Evolutionary conservation across 371 early-diverging fungal species (phyloP).

Genomic region (Circinella umbellata): DNA sequence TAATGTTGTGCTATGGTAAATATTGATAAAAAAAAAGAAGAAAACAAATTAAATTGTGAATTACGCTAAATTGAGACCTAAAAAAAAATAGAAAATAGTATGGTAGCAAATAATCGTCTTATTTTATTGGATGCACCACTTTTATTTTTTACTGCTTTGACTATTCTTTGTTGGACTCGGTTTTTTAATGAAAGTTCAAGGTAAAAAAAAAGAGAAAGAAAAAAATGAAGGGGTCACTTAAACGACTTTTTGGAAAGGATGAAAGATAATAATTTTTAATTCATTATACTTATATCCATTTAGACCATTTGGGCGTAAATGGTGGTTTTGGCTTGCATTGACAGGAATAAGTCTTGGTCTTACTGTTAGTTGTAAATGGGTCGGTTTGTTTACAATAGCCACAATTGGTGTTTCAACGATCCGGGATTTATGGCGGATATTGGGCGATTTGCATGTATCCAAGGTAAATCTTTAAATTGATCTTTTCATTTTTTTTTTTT

Average conservation of each 20-base stretch:
- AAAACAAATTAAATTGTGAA: background rate
- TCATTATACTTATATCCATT: background rate
- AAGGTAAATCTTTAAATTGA: slow-evolving; percentile 30
- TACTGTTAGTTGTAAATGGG: slow-evolving; percentile 83
- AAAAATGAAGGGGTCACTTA: background rate
- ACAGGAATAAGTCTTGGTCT: slow-evolving; percentile 78
- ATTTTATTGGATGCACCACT: slow-evolving; percentile 92
- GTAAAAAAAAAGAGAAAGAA: too few species aligned
- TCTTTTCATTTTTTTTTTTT: too few species aligned
- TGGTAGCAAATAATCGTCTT: slow-evolving; percentile 88
- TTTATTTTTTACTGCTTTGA: slow-evolving; percentile 80
- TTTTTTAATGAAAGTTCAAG: slow-evolving; percentile 66
- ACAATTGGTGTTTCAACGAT: slow-evolving; percentile 84
- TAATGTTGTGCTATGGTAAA: slow-evolving; percentile 73
- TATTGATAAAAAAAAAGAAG: background rate
- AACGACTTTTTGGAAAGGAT: background rate
- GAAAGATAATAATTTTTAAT: background rate
- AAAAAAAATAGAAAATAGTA: slow-evolving; percentile 74
- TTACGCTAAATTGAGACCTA: background rate
- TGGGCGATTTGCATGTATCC: slow-evolving; percentile 70
- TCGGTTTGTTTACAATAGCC: slow-evolving; percentile 89
- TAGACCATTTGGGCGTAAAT: slow-evolving; percentile 64
- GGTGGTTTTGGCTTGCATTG: slow-evolving; percentile 76
- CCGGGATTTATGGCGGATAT: slow-evolving; percentile 85
- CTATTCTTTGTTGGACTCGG: slow-evolving; percentile 77